Conservation (phyloP, 768 basidiomycete genomes). For the Phanerochaete sordida region DNA sequence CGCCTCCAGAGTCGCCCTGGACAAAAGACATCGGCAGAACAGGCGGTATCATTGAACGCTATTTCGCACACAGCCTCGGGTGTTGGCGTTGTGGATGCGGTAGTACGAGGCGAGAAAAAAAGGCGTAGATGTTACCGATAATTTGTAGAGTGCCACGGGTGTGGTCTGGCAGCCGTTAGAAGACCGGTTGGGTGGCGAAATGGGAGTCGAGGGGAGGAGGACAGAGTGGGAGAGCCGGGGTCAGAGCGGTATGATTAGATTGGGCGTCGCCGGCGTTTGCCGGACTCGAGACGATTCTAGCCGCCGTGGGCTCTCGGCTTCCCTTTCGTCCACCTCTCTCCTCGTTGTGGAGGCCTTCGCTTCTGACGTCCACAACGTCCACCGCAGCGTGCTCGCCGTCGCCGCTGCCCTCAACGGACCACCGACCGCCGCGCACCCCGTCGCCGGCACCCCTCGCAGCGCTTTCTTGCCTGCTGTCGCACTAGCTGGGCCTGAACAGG, state of each 20-base stretch:
- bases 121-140: neutral
- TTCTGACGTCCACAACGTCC: neutral
- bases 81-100: neutral
- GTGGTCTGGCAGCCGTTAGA: neutral
- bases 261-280: constrained; percentile 1
- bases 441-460: neutral
- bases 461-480: neutral
- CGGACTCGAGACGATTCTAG: constrained; percentile 1
- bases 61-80: neutral
- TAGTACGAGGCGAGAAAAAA: neutral
- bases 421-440: neutral
- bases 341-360: neutral
- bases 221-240: neutral
- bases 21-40: constrained; percentile 5
- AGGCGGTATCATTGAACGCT: neutral
- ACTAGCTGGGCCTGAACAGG: neutral
- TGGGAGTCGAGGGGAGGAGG: neutral
- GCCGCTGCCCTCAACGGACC: neutral
- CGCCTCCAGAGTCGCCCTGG: neutral
- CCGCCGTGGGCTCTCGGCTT: neutral
- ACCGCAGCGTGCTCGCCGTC: neutral
- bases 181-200: neutral
- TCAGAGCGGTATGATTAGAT: constrained; percentile 8
- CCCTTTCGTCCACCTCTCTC: constrained; percentile 7
- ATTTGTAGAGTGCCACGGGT: neutral